Evolutionary conservation across 2,329 filamentous ascomycete species (phyloP), one percentile per base, ranked within the genome.

Genomic region (Fusarium robinianum): DNA sequence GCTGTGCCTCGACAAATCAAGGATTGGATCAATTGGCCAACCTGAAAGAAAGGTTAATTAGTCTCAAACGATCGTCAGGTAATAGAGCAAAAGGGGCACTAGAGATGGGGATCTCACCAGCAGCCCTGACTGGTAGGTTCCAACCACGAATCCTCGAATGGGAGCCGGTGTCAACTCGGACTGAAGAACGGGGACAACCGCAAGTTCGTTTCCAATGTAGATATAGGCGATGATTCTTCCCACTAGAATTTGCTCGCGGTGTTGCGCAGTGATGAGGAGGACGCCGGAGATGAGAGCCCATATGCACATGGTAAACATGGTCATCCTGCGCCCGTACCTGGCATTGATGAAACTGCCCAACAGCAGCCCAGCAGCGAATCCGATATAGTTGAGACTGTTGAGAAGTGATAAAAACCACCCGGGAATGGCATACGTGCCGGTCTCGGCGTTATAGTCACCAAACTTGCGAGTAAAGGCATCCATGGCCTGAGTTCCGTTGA

Each of bases 121-220:
- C 5, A 46, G 25, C 5, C 37, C 26, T 8, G 31, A 32, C 15
- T 44, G 41, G 17, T 49, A 51, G 14, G 41, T 51, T 54, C 41
- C 16, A 9, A 69, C 66, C 5, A 61, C 56, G 11, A 67, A 53
- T 6, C 65, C 65, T 8, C 67, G 61, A n/a, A 60, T 48, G 8
- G 46, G 34, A 1, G 51, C 48, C 0, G 65, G 67, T 1, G 61
- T 57, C 18, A 68, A 55, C 49, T 70, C 67, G 3, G 65, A 63
- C 40, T 68, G 64, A 12, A 58, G 58, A 1, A 66, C 53, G 0
- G 69, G 69, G 5, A 70, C 64, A 4, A 65, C 54, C 1, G 68
- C 58, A 6, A 72, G 58, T 45, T 72, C 69, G 62, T 70, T 71
- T 10, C 68, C 69, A 21, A 71, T 58, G 32, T 72, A 72, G 14